Base-by-base conservation (phyloP, 306 rosid species). In the Quercus bicolor region DNA sequence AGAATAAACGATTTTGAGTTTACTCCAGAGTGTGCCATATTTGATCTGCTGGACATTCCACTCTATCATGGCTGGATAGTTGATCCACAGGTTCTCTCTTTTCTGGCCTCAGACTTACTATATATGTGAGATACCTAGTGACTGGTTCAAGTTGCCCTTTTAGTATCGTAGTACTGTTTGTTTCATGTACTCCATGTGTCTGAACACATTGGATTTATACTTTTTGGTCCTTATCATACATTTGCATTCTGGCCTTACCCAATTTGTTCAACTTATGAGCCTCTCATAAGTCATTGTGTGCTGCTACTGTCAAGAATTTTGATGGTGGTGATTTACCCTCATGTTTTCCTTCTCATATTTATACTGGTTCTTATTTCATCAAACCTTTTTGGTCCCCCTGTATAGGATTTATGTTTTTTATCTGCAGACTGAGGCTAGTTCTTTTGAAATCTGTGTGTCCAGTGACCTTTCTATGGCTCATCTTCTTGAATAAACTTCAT, bases 61-160 rank as follows among this genome's bases (percentile, higher is more conserved):
- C 81, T 96, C 68, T 96, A 88, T 89, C 99, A 96, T 84, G 99
- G 99, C 76, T 96, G 99, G 99, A 93, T 96, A 69, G 97, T 90
- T 79, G 99, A 93, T 82, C 86, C 93, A 31, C 92, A 96, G 97
- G 99, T 96, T 74, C 75, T 83, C 33, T 70, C 77, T 72, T 80
- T 83, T 78, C 54, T 53, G 70, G 74, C 70, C 82, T 60, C 34
- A 55, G 34, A 56, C 82, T 43, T 68, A 64, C 59, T 29, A 43
- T 68, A 56, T 78, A 57, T 68, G 55, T 26, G 48, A 48, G 56
- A 34, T 76, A 55, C 26, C 19, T 23, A 26, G 61, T 76, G 77
- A 34, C 21, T 56, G 52, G 6, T 48, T 71, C 37, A 29, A 40
- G 65, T 9, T n/a, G 16, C 66, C n/a, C 28, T 84, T 34, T 16